These are phyloP conservation scores for Fusarium transvaalense DNA, from an alignment of 2,329 filamentous ascomycete genomes.

Conservation along the genomic window DNA sequence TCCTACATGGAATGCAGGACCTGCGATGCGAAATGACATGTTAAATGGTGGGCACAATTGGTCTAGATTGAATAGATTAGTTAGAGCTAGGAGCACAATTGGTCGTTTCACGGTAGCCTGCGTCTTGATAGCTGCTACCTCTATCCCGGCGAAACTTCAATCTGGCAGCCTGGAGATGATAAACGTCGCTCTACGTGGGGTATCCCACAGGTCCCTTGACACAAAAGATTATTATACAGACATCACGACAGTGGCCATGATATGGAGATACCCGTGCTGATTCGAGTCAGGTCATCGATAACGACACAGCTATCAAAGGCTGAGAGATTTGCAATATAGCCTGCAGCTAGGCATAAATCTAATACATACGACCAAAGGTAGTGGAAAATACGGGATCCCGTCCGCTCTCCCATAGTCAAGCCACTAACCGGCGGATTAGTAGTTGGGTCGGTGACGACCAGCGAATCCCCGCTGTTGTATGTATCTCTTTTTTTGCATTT, in stretches of 20 bases:
- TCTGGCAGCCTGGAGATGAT: not conserved
- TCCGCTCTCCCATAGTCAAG: constrained; percentile 12
- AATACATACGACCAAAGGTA: not conserved
- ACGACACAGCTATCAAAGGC: too few relatives aligned
- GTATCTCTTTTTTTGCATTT: not conserved
- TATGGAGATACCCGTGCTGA: too few relatives aligned
- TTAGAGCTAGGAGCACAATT: not conserved
- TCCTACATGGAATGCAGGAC: not conserved
- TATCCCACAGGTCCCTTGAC: not conserved
- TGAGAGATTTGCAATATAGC: too few relatives aligned
- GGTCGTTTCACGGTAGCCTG: not conserved
- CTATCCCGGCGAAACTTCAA: fast-evolving
- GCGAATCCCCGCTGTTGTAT: constrained; percentile 12
- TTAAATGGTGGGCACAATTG: not conserved
- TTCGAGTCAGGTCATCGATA: too few relatives aligned
- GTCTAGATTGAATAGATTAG: fast-evolving
- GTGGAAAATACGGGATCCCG: constrained; percentile 17
- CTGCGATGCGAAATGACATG: not conserved
- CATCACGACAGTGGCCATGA: too few relatives aligned
- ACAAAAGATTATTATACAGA: too few relatives aligned
- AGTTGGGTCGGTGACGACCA: constrained; percentile 12
- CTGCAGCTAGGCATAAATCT: too few relatives aligned
- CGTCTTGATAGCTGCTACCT: not conserved
- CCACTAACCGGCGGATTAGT: constrained; percentile 10
- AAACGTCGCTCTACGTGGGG: not conserved